These are phyloP conservation scores for Ceratocystis diversiconidia DNA, from an alignment of 2,329 filamentous ascomycete species.

Conservation along the genomic window DNA sequence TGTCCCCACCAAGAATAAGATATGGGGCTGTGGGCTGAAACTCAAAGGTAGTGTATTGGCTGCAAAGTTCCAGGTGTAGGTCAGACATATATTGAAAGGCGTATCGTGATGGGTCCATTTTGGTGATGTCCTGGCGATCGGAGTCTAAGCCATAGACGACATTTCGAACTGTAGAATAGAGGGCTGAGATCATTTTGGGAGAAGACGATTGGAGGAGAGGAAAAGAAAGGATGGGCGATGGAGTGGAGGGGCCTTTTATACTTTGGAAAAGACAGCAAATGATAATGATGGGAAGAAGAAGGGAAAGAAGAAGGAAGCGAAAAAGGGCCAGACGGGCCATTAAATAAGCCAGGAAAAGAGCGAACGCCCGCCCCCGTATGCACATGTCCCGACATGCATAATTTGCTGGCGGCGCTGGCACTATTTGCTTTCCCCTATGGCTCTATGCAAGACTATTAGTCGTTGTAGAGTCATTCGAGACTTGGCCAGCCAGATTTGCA, in stretches of 20 bases:
- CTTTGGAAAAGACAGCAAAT: neutral
- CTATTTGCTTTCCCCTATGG: neutral
- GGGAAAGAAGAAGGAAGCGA: neutral
- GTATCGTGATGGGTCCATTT: conserved; percentile 4
- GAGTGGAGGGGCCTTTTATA: too few relatives aligned
- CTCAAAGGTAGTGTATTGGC: conserved; percentile 31
- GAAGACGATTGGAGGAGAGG: neutral
- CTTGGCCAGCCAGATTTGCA: neutral
- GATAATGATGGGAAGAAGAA: neutral
- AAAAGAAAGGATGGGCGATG: neutral
- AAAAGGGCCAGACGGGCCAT: neutral
- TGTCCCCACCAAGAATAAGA: conserved; percentile 36
- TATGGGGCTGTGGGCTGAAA: conserved; percentile 30
- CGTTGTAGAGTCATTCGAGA: neutral
- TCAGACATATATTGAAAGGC: conserved; percentile 29
- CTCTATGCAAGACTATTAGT: neutral
- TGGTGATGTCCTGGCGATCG: conserved; percentile 7
- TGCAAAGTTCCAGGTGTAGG: conserved; percentile 34
- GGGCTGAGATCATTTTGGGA: neutral
- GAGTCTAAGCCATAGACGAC: neutral
- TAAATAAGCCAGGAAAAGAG: neutral
- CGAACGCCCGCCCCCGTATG: neutral
- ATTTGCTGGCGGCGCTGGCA: neutral
- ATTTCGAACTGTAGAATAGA: neutral
- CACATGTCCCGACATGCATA: neutral